phyloP scores from a whole-genome alignment of 23 red algal species.

The Pyropia yezoensis region DNA sequence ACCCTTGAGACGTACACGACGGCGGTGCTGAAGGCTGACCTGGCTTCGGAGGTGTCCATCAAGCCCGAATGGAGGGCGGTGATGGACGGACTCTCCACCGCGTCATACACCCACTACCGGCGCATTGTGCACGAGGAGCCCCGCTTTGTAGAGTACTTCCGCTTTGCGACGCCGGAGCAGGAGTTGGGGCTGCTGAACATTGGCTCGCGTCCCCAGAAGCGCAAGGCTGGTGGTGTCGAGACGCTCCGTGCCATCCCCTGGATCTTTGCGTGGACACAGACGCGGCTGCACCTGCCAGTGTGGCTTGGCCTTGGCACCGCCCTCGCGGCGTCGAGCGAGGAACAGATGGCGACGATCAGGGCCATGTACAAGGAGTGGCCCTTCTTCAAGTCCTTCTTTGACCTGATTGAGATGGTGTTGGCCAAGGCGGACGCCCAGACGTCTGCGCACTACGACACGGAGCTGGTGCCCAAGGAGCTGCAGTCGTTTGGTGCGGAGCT shows the following conservation, averaged over 20 bases:
- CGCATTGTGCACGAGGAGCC: conserved; percentile 79
- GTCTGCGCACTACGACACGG: conserved; percentile 85
- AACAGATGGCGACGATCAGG: conserved; percentile 29
- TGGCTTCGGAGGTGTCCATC: conserved; percentile 46
- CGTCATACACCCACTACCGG: conserved; percentile 82
- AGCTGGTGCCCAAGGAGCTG: conserved; percentile 62
- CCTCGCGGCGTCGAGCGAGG: conserved; percentile 37
- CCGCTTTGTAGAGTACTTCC: conserved; percentile 93
- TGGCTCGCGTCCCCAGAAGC: conserved; percentile 94
- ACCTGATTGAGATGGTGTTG: conserved; percentile 98
- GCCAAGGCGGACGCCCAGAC: conserved; percentile 88
- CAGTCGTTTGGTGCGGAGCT: conserved; percentile 65
- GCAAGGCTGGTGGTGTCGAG: conserved; percentile 95
- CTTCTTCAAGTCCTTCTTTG: conserved; percentile 94
- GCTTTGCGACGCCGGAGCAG: conserved; percentile 89
- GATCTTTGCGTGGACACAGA: conserved; percentile 99
- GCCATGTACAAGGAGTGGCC: conserved; percentile 90
- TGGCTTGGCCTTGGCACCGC: conserved; percentile 92
- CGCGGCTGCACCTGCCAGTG: conserved; percentile 85
- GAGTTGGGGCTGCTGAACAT: conserved; percentile 96
- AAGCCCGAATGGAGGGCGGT: conserved; percentile 67
- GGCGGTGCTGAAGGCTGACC: conserved; percentile 83
- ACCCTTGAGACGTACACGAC: conserved; percentile 93
- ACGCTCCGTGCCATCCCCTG: conserved; percentile 98
- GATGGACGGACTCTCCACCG: conserved; percentile 70